These are phyloP conservation scores for Pythium pyrilobum DNA, from an alignment of 352 stramenopile species.

Conservation along the genomic window DNA sequence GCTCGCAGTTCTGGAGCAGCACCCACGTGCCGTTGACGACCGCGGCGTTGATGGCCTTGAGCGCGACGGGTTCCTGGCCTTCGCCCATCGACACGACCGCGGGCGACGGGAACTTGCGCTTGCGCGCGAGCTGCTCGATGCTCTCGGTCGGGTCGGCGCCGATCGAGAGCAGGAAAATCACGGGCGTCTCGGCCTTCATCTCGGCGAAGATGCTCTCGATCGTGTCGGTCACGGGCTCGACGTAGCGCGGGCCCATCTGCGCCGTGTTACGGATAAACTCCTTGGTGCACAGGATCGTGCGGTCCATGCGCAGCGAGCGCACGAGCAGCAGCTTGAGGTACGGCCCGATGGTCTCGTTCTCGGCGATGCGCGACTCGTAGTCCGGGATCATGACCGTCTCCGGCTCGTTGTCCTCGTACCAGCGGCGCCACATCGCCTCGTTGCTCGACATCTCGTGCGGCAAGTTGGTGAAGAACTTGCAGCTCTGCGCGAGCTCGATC, in stretches of 20 bases:
- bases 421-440: constrained; percentile 94
- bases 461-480: constrained; percentile 96
- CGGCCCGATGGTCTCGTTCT: constrained; percentile 92
- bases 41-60: constrained; percentile 96
- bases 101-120: constrained; percentile 95
- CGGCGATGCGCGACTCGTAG: constrained; percentile 91
- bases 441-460: constrained; percentile 96
- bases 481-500: constrained; percentile 93
- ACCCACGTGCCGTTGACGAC: constrained; percentile 98
- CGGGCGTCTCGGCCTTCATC: constrained; percentile 94
- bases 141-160: constrained; percentile 97
- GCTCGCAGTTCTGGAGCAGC: constrained; percentile 97
- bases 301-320: constrained; percentile 96
- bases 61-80: constrained; percentile 96
- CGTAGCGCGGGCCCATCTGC: constrained; percentile 95
- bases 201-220: constrained; percentile 98
- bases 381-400: constrained; percentile 95
- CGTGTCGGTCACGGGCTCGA: constrained; percentile 98
- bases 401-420: constrained; percentile 98
- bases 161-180: constrained; percentile 98
- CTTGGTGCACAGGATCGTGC: constrained; percentile 96
- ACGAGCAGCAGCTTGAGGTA: constrained; percentile 97
- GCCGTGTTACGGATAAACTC: constrained; percentile 97
- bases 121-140: constrained; percentile 95
- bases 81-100: constrained; percentile 97